Evolutionary conservation across 169 alveolate genomes (phyloP).

Genomic region (Pseudocohnilembus persalinus): DNA sequence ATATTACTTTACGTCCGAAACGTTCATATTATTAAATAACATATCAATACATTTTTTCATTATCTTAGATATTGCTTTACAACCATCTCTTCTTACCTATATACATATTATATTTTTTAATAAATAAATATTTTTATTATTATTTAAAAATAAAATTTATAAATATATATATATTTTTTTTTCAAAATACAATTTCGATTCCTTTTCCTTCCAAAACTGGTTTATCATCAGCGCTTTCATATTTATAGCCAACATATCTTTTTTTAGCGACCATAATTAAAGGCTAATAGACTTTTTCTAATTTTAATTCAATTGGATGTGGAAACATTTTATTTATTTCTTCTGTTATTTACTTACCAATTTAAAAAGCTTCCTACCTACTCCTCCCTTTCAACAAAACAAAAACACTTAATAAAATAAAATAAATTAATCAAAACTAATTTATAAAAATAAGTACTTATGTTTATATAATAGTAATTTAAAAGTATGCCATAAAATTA

Average conservation of each 20-base stretch:
- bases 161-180: no score
- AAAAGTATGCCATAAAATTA: no score
- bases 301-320: slow-evolving; percentile 81
- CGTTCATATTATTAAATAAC: slow-evolving; percentile 68
- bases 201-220: slow-evolving; percentile 78
- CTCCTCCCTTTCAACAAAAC: slow-evolving; percentile 60
- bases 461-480: no score
- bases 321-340: slow-evolving; percentile 70
- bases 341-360: slow-evolving; percentile 63
- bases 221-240: slow-evolving; percentile 58
- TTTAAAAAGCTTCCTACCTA: slow-evolving; percentile 61
- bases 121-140: no score
- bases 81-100: slow-evolving; percentile 61
- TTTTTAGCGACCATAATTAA: slow-evolving; percentile 71
- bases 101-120: no score
- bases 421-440: not conserved
- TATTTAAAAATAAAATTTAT: no score
- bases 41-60: slow-evolving; percentile 67
- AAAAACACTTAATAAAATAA: slow-evolving; percentile 37
- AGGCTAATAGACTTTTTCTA: slow-evolving; percentile 79
- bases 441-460: no score
- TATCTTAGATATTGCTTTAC: slow-evolving; percentile 62
- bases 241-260: slow-evolving; percentile 79
- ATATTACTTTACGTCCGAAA: slow-evolving; percentile 62
- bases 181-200: slow-evolving; percentile 59